Evolutionary conservation across 2,329 filamentous ascomycete genomes (phyloP).

Genomic region (Zymoseptoria brevis): DNA sequence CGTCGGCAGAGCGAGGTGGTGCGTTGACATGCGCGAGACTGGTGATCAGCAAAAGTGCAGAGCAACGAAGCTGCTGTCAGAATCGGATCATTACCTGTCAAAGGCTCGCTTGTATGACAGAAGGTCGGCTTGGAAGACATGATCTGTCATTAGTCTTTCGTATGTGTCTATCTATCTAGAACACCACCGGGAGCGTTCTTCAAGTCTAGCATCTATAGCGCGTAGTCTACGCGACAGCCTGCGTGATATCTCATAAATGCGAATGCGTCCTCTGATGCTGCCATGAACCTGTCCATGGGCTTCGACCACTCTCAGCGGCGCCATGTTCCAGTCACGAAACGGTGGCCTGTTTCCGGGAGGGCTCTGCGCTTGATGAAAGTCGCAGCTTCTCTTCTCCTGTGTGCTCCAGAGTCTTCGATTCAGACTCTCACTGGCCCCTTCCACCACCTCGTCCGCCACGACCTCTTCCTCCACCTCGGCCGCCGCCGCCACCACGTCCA

Average conservation of each 20-base stretch:
- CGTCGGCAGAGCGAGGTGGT: background rate
- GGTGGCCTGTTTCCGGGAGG: too few species aligned
- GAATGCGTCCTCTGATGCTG: background rate
- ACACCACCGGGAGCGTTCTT: background rate
- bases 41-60: background rate
- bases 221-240: background rate
- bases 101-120: background rate
- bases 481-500: conserved; percentile 5
- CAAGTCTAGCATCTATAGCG: background rate
- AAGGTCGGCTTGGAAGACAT: background rate
- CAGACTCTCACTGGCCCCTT: conserved; percentile 14
- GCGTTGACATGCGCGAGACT: background rate
- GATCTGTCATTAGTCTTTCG: background rate
- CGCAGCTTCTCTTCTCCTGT: too few species aligned
- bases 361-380: too few species aligned
- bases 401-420: conserved; percentile 6
- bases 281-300: background rate
- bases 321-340: too few species aligned
- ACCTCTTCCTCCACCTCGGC: conserved; percentile 4
- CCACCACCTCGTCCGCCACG: conserved; percentile 8
- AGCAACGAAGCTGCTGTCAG: too few species aligned
- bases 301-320: too few species aligned
- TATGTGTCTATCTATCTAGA: background rate
- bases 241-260: background rate
- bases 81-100: too few species aligned